Percentiles rank a stretch among this genome's conserved stretches.
Conservation (phyloP, 140 eudicot genomes). For the Oenanthe javanica region DNA sequence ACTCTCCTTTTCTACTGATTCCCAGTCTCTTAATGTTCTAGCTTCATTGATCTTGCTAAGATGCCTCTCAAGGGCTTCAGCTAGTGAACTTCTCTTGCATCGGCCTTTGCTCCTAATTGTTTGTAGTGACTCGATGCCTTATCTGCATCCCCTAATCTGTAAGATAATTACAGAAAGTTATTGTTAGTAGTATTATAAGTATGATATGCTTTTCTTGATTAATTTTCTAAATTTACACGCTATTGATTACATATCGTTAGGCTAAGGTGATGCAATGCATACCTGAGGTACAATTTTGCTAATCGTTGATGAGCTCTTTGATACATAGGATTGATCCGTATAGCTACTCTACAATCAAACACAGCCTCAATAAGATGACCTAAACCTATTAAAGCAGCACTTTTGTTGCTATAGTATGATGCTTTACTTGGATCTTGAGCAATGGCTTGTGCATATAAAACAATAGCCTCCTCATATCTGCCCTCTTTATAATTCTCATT, state of each 20-base stretch:
- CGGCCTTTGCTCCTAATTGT: constrained; percentile 47
- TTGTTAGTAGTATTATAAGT: neutral
- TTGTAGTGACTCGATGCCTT: constrained; percentile 64
- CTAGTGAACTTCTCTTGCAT: constrained; percentile 37
- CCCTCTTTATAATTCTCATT: constrained; percentile 73
- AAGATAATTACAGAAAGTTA: neutral
- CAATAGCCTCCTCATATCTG: constrained; percentile 58
- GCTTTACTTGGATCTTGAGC: constrained; percentile 48
- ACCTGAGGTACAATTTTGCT: constrained; percentile 53
- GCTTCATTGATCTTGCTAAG: constrained; percentile 36
- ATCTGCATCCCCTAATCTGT: constrained; percentile 72
- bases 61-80: constrained; percentile 38
- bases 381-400: constrained; percentile 73
- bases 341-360: constrained; percentile 58
- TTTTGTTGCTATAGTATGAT: constrained; percentile 56
- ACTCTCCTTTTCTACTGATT: constrained; percentile 39
- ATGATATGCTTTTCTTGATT: neutral
- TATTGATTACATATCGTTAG: neutral
- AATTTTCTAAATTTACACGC: neutral
- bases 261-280: neutral
- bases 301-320: constrained; percentile 74
- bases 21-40: constrained; percentile 43
- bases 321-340: constrained; percentile 54
- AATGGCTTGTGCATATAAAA: constrained; percentile 60
- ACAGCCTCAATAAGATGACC: constrained; percentile 70